phyloP scores from a whole-genome alignment of 192 early-diverging fungal genomes.

The Ambispora gerdemannii region DNA sequence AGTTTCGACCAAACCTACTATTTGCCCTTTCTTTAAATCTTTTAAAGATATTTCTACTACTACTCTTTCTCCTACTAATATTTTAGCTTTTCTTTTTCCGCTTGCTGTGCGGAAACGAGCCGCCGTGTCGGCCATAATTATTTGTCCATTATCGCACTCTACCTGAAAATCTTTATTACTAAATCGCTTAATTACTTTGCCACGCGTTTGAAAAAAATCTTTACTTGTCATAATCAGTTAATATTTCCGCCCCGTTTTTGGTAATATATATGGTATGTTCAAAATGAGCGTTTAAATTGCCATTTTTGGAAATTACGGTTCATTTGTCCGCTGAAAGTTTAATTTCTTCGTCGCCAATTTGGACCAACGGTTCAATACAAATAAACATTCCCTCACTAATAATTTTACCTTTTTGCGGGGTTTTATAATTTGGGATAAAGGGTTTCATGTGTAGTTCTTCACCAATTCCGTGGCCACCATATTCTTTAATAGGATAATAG shows the following conservation, averaged over 20 bases:
- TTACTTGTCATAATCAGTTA: conserved; percentile 21
- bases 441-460: not conserved
- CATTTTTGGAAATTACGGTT: conserved; percentile 14
- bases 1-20: too few species aligned
- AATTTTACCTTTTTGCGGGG: not conserved
- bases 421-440: conserved; percentile 18
- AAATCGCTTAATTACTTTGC: too few species aligned
- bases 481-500: conserved; percentile 21
- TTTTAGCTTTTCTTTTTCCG: too few species aligned
- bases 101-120: too few species aligned
- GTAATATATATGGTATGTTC: conserved; percentile 12
- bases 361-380: conserved; percentile 22
- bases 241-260: not conserved
- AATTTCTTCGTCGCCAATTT: not conserved
- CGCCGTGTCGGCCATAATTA: too few species aligned
- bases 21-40: too few species aligned
- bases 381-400: conserved; percentile 19
- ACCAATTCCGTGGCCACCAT: conserved; percentile 20
- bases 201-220: too few species aligned
- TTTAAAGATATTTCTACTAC: too few species aligned
- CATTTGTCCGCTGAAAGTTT: not conserved
- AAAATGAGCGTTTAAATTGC: conserved; percentile 25
- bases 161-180: too few species aligned
- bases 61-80: too few species aligned
- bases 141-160: too few species aligned